These are phyloP conservation scores for Lodderomyces margitis DNA, from an alignment of 1,139 yeast genomes.

Conservation along the genomic window DNA sequence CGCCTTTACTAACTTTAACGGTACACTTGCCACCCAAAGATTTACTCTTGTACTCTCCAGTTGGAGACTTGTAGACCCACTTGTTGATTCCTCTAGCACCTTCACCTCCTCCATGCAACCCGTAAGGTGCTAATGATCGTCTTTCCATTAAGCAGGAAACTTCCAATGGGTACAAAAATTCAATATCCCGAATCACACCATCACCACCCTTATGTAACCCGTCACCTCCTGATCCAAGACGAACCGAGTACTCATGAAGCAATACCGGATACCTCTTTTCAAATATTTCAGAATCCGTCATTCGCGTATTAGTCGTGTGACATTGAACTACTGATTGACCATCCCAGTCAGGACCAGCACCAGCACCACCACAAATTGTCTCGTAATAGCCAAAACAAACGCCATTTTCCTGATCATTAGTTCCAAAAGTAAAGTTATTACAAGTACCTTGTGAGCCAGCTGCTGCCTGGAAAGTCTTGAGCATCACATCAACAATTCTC, in stretches of 20 bases:
- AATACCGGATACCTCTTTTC: conserved; percentile 49
- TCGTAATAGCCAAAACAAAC: conserved; percentile 48
- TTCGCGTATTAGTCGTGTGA: conserved; percentile 49
- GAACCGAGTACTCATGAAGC: conserved; percentile 38
- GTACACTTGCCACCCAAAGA: conserved; percentile 45
- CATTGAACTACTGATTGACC: conserved; percentile 50
- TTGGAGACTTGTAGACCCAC: conserved; percentile 29
- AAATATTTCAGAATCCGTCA: conserved; percentile 47
- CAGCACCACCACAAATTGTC: conserved; percentile 50
- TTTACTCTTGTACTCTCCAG: conserved; percentile 24
- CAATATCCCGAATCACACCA: conserved; percentile 47
- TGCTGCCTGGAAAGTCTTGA: conserved; percentile 73
- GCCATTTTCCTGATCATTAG: conserved; percentile 33
- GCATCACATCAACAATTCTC: conserved; percentile 74
- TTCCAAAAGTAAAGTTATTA: conserved; percentile 50
- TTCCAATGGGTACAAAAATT: conserved; percentile 39
- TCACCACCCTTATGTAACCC: conserved; percentile 45
- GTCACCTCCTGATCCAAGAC: conserved; percentile 41
- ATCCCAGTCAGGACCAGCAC: conserved; percentile 51
- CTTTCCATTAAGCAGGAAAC: conserved; percentile 49
- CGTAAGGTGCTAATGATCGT: conserved; percentile 45
- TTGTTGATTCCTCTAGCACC: conserved; percentile 41
- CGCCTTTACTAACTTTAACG: conserved; percentile 39
- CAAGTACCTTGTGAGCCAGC: conserved; percentile 56
- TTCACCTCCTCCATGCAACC: conserved; percentile 41